Base-by-base conservation (phyloP, 495 filamentous ascomycete species). In the Lentithecium fluviatile region DNA sequence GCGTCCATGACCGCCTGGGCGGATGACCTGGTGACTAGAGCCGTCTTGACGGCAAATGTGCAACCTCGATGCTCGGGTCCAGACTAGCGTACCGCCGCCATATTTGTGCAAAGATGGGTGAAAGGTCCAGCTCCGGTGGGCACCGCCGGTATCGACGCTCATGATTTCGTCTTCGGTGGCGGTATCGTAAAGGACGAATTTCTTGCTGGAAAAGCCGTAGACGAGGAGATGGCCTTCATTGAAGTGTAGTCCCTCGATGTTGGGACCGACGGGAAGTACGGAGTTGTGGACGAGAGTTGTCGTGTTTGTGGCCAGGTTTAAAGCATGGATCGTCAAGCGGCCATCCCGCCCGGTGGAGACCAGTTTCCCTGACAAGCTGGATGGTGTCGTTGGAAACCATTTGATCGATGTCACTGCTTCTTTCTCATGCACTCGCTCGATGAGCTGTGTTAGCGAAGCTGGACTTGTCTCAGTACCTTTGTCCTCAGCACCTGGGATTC, bases 181-280 rank as follows among this genome's bases (percentile, higher is more conserved):
- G 55, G 87, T 87, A 69, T 95, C 88, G 81, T 88, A 91, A 21
- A 89, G 79, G 13, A 96, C 75, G 59, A 97, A 96, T 34, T 82
- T 74, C 49, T 83, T 88, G 55, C 87, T 83, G 23, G 79, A 82
- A 72, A 96, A 97, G 12, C 94, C 94, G 73, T 86, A 88, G 23
- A 95, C 68, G 52, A 89, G 76, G 1, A 96, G 76, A 29, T 88
- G 12, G 55, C 65, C 0, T 21, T 72, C 51, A 48, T 81, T 71
- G 58, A 91, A 79, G 70, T 83, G 85, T 0, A 83, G 80, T 1
- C 83, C 82, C 66, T 91, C 86, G 24, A 96, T 80, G 60, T 85
- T 80, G 26, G 83, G 82, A 0, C 83, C 84, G 21, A 90, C 80
- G 0, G 87, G 82, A 8, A 84, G 82, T n/a, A 67, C 63, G 10